phyloP scores from a whole-genome alignment of 257 asterid genomes.

The Capsicum baccatum region DNA sequence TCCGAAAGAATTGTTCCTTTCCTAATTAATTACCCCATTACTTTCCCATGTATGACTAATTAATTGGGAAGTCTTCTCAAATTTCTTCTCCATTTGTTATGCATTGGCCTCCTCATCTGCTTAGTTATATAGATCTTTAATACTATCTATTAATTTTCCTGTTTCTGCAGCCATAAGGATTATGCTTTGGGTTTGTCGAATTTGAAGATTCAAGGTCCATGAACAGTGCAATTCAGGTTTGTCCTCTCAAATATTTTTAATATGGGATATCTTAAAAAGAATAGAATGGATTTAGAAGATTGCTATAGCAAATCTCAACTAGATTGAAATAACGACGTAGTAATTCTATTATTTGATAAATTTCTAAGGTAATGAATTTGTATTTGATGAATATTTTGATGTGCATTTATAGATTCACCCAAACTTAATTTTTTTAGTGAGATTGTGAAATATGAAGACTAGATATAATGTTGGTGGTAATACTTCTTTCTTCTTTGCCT shows the following conservation, averaged over 20 bases:
- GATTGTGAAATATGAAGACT: not conserved
- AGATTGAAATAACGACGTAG: not conserved
- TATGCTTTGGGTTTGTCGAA: slow-evolving; percentile 36
- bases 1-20: too few relatives aligned
- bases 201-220: slow-evolving; percentile 15
- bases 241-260: not conserved
- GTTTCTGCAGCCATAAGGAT: slow-evolving; percentile 33
- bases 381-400: not conserved
- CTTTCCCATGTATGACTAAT: too few relatives aligned
- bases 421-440: too few relatives aligned
- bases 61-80: too few relatives aligned
- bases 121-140: not conserved
- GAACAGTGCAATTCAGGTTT: slow-evolving; percentile 30
- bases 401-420: not conserved
- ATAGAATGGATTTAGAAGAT: too few relatives aligned
- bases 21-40: too few relatives aligned
- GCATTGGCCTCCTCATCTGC: not conserved
- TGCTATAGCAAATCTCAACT: not conserved
- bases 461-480: not conserved
- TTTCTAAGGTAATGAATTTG: not conserved
- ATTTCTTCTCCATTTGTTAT: not conserved
- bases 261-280: not conserved
- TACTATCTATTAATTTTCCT: not conserved
- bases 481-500: not conserved
- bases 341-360: not conserved